phyloP scores from a whole-genome alignment of 2,329 filamentous ascomycete species.

The Periconia sp. region DNA sequence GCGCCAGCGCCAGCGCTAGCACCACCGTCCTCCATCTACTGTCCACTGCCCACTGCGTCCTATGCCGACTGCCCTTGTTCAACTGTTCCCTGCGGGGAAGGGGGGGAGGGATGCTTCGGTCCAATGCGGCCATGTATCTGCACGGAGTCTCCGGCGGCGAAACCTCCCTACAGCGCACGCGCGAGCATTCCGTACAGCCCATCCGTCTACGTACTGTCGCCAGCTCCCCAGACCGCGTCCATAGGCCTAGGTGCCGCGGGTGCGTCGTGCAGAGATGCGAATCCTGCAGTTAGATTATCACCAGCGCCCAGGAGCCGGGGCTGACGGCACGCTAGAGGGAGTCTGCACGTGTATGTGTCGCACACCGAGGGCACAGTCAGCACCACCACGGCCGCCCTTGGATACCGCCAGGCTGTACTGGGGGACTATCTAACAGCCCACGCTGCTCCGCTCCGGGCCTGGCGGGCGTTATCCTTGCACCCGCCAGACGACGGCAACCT shows the following conservation, averaged over 20 bases:
- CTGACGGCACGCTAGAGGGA: conserved; percentile 9
- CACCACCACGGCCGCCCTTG: conserved; percentile 9
- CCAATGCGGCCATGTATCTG: not conserved
- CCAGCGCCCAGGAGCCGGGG: conserved; percentile 6
- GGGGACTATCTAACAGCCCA: no score
- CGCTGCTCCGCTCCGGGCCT: conserved; percentile 9
- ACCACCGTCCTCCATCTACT: no score
- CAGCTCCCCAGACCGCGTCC: no score
- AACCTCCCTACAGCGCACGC: not conserved
- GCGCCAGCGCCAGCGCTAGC: no score
- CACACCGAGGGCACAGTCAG: conserved; percentile 29
- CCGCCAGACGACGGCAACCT: conserved; percentile 26
- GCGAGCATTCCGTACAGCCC: not conserved
- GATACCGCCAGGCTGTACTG: no score
- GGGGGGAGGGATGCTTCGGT: no score
- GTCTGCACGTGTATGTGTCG: conserved; percentile 20
- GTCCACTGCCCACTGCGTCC: no score
- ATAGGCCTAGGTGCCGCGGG: not conserved
- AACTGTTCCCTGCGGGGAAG: no score
- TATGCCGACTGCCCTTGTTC: no score
- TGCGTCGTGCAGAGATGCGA: not conserved
- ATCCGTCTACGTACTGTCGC: not conserved
- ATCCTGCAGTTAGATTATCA: conserved; percentile 4
- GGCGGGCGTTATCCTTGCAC: conserved; percentile 11
- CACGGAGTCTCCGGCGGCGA: not conserved